phyloP scores from a whole-genome alignment of 768 basidiomycete genomes.

The Mrakia frigida region DNA sequence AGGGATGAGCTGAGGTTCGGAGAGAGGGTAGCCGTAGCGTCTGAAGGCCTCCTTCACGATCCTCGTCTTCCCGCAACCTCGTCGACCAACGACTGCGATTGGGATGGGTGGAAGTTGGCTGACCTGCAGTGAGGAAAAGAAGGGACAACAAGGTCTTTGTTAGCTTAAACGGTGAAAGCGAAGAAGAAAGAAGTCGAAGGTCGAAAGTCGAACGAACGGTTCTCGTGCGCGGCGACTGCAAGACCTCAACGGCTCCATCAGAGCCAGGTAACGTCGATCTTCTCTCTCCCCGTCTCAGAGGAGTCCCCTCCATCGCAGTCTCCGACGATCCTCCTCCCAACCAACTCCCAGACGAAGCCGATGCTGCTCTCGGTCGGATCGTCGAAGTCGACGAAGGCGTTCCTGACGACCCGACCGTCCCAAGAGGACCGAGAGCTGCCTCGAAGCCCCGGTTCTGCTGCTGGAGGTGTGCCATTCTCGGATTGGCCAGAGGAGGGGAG shows the following conservation, averaged over 20 bases:
- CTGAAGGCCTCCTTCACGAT: conserved; percentile 10
- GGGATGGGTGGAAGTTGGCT: background rate
- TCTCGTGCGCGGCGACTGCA: background rate
- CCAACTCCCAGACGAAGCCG: background rate
- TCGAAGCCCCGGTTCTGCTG: background rate
- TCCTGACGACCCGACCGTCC: background rate
- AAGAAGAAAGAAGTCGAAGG: background rate
- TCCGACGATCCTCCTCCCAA: background rate
- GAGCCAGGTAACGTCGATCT: background rate
- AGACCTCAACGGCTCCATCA: background rate
- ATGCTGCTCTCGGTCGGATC: background rate
- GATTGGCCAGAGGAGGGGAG: background rate
- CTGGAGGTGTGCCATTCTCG: background rate
- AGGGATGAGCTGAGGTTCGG: background rate
- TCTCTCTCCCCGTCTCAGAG: background rate
- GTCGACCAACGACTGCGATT: conserved; percentile 7
- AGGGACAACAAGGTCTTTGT: background rate
- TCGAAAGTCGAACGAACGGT: background rate
- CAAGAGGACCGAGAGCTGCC: background rate
- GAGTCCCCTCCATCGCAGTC: background rate
- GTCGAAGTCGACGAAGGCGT: background rate
- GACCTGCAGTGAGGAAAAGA: background rate
- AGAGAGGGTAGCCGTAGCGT: conserved; percentile 3
- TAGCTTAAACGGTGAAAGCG: background rate
- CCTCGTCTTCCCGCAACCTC: conserved; percentile 10